phyloP scores from a whole-genome alignment of 2,329 filamentous ascomycete species.

The Canariomyces notabilis region DNA sequence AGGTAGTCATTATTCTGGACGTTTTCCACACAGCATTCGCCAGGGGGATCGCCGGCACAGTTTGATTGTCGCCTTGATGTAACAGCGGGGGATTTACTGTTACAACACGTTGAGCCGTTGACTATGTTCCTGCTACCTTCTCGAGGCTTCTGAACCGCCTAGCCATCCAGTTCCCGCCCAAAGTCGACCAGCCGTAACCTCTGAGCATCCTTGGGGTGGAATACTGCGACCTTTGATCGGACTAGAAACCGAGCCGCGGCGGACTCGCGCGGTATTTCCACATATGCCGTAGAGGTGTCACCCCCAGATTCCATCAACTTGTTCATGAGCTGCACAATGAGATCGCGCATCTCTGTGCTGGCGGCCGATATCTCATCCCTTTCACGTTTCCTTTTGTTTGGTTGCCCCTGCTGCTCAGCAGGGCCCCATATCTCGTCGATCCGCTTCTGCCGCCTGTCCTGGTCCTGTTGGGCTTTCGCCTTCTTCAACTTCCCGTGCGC shows the following conservation, averaged over 20 bases:
- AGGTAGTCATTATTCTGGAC: too few species aligned
- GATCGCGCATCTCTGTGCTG: conserved; percentile 51
- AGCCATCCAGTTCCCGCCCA: conserved; percentile 57
- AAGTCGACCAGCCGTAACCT: conserved; percentile 58
- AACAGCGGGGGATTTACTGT: neutral
- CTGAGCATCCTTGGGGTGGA: conserved; percentile 59
- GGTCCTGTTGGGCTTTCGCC: conserved; percentile 37
- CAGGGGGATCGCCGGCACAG: conserved; percentile 11
- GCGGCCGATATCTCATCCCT: conserved; percentile 47
- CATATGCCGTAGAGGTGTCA: conserved; percentile 52
- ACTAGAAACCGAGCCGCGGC: conserved; percentile 60
- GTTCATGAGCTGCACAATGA: conserved; percentile 59
- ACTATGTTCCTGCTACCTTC: conserved; percentile 1
- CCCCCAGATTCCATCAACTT: conserved; percentile 50
- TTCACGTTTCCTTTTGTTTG: conserved; percentile 24
- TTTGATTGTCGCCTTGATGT: conserved; percentile 16
- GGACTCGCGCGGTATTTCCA: conserved; percentile 54
- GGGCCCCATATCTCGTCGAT: conserved; percentile 61
- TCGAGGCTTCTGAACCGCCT: conserved; percentile 13
- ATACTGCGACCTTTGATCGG: conserved; percentile 60
- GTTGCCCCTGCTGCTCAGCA: conserved; percentile 23
- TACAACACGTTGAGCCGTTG: too few species aligned
- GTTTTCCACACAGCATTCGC: neutral
- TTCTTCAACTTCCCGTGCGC: conserved; percentile 53
- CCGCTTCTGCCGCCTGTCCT: conserved; percentile 52